phyloP scores from a whole-genome alignment of 129 eudicot genomes.

The Centella asiatica region DNA sequence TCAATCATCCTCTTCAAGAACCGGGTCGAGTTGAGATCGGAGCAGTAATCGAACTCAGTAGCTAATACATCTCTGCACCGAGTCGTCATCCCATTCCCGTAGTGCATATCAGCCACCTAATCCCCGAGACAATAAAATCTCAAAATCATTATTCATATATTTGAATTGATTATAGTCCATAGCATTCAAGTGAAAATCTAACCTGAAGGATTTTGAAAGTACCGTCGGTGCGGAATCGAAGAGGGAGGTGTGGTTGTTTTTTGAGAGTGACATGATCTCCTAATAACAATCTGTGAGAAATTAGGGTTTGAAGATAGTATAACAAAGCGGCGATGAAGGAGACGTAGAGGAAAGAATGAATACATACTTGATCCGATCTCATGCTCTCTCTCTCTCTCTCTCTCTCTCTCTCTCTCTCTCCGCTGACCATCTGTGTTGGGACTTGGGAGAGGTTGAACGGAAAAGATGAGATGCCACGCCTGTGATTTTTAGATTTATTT shows the following conservation, averaged over 20 bases:
- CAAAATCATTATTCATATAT: neutral
- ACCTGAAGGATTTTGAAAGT: conserved; percentile 94
- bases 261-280: conserved; percentile 41
- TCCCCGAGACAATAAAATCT: neutral
- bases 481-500: too few species aligned
- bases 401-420: too few species aligned
- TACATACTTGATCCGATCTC: conserved; percentile 28
- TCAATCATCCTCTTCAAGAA: conserved; percentile 68
- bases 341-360: conserved; percentile 31
- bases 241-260: conserved; percentile 55
- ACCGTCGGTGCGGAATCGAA: conserved; percentile 72
- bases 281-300: conserved; percentile 24
- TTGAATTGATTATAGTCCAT: neutral
- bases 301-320: conserved; percentile 30
- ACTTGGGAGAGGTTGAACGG: too few species aligned
- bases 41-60: conserved; percentile 52
- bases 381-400: conserved; percentile 2
- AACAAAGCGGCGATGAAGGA: conserved; percentile 19
- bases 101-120: conserved; percentile 99
- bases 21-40: conserved; percentile 73
- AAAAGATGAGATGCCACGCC: too few species aligned
- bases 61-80: conserved; percentile 76
- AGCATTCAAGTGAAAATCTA: neutral
- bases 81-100: conserved; percentile 70
- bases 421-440: too few species aligned